Base-by-base conservation (phyloP, 2,329 filamentous ascomycete genomes). In the Blumeriella jaapii region DNA sequence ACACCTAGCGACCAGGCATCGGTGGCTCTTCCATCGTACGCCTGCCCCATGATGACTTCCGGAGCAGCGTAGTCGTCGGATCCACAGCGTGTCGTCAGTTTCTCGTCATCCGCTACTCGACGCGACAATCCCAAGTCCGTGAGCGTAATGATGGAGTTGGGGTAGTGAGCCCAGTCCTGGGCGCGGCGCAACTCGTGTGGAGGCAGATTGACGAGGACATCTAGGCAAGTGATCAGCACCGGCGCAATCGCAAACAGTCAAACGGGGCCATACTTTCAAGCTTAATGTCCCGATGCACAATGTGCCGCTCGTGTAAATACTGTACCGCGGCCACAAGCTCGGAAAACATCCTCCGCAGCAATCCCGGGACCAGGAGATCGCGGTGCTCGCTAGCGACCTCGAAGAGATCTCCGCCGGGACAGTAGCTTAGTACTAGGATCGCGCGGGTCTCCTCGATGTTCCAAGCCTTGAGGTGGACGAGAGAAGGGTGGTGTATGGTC, bases 221-320 rank as follows among this genome's bases (percentile, higher is more conserved):
- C 85, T 93, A 41, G 29, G 31, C 23, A 39, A 24, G 39, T 38
- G 16, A 38, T 39, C 27, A 44, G 34, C 33, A 38, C 13, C 29
- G n/a, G 36, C 10, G 33, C 16, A 31, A 34, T 44, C 44, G 29
- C 25, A 38, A 19, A 22, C 18, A 29, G 14, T 25, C 28, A 13
- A 31, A 34, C 34, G 29, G 27, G 46, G 41, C 67, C 78, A 61
- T 70, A 91, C 83, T 98, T 67, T 98, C 91, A 40, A 98, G 77
- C 62, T 98, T 98, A 60, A 98, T 93, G 59, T 98, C 91, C 41
- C 91, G 77, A 57, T 98, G 91, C 35, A 96, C 89, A 55, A 98
- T 94, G 48, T 74, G 78, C 50, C 82, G 68, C 35, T 74, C 66
- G 59, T 98, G 91, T 31, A 98, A 65, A 61, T 96, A 95, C 39